Conservation (phyloP, 2,329 filamentous ascomycete species). For the Neonectria magnoliae region DNA sequence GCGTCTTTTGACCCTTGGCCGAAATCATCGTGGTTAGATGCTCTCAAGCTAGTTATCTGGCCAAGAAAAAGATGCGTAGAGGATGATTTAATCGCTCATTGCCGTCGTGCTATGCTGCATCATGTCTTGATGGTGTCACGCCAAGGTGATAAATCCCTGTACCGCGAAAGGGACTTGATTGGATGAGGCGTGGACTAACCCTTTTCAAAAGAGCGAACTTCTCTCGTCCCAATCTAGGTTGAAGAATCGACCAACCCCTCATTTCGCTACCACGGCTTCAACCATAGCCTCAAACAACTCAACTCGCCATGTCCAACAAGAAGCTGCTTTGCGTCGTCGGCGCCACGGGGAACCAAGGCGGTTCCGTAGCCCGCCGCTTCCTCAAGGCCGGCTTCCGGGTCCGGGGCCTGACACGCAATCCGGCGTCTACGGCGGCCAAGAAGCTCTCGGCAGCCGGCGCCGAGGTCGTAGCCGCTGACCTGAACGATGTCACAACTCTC, state of each 20-base stretch:
- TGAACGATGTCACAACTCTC: constrained; percentile 54
- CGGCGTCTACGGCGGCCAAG: constrained; percentile 52
- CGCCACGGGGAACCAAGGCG: constrained; percentile 62
- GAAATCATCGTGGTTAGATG: neutral
- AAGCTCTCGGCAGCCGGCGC: constrained; percentile 52
- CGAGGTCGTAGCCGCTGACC: constrained; percentile 56
- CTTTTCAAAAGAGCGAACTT: neutral
- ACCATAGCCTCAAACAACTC: neutral
- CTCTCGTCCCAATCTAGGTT: neutral
- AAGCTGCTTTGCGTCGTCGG: constrained; percentile 59
- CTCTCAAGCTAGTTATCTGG: neutral
- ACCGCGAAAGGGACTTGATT: neutral
- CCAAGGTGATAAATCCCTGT: neutral
- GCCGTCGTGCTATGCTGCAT: neutral
- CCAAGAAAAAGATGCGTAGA: neutral
- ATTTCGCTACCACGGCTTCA: neutral
- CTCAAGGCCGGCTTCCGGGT: constrained; percentile 54
- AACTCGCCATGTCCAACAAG: constrained; percentile 17
- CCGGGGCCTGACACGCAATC: constrained; percentile 59
- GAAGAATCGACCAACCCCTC: neutral
- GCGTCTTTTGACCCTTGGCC: neutral
- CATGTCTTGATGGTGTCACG: neutral
- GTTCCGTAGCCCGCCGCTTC: constrained; percentile 60
- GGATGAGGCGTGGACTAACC: neutral
- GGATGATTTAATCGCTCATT: neutral